Conservation (phyloP, 1,284 basidiomycete genomes). For the Apiotrichum domesticum region DNA sequence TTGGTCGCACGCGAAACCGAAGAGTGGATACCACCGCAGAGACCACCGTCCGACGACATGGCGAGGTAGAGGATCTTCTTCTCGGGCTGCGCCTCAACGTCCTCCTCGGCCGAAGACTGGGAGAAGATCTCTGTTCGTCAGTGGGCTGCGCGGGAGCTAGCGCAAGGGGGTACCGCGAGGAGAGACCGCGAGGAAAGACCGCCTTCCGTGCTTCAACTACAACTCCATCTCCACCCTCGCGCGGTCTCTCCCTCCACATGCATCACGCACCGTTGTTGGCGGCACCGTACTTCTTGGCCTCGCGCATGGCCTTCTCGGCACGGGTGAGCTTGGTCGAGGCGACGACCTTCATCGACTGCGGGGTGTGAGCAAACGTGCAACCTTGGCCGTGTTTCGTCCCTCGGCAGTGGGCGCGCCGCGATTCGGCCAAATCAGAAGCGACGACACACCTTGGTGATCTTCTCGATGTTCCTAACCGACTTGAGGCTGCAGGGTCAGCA, state of each 20-base stretch:
- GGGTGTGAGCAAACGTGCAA: not conserved
- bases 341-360: conserved; percentile 98
- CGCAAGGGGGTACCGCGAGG: too few species aligned
- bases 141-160: too few species aligned
- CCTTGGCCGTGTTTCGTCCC: not conserved
- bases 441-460: conserved; percentile 86
- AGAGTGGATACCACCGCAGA: conserved; percentile 99
- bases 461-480: conserved; percentile 96
- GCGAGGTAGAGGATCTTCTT: conserved; percentile 82
- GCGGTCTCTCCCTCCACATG: not conserved
- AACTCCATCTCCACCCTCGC: too few species aligned
- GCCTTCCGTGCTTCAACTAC: too few species aligned
- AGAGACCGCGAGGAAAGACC: too few species aligned
- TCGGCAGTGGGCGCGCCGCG: not conserved
- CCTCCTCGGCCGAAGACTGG: conserved; percentile 51
- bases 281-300: conserved; percentile 88
- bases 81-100: conserved; percentile 51
- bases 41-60: conserved; percentile 96
- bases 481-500: conserved; percentile 51
- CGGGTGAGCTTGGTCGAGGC: conserved; percentile 95
- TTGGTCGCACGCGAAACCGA: conserved; percentile 87
- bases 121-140: conserved; percentile 65
- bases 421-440: not conserved
- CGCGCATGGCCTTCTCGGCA: conserved; percentile 89
- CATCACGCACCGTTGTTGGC: conserved; percentile 77